phyloP scores from a whole-genome alignment of 305 asterid genomes.

The Fraxinus latifolia region DNA sequence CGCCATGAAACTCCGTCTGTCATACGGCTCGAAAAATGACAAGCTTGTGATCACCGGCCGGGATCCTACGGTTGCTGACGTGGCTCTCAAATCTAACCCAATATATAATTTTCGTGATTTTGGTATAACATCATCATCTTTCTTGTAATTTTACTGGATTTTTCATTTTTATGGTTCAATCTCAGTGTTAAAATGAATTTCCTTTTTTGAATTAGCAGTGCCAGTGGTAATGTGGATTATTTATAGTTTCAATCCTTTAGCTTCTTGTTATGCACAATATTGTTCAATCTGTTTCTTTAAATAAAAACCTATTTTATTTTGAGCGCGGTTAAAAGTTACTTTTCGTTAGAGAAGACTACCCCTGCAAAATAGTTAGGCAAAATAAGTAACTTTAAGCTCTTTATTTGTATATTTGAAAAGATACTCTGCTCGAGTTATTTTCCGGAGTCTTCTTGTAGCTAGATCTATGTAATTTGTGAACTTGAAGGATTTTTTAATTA shows the following conservation, averaged over 20 bases:
- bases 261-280: neutral
- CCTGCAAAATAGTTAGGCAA: too few species aligned
- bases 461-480: neutral
- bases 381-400: neutral
- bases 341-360: too few species aligned
- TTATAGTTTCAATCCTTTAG: neutral
- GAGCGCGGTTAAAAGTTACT: neutral
- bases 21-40: constrained; percentile 36
- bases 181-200: neutral
- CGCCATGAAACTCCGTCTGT: constrained; percentile 36
- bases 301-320: neutral
- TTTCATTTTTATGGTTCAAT: neutral
- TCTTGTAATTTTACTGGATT: neutral
- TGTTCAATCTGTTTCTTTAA: neutral
- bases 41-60: constrained; percentile 26
- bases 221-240: neutral
- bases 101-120: neutral
- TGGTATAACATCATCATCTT: constrained; percentile 9
- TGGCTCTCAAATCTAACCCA: constrained; percentile 4
- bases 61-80: constrained; percentile 8
- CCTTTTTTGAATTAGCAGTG: neutral
- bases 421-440: too few species aligned
- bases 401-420: neutral
- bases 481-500: neutral
- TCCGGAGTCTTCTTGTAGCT: neutral